Evolutionary conservation across 345 rosid species (phyloP).

Genomic region (Gossypium longicalyx): DNA sequence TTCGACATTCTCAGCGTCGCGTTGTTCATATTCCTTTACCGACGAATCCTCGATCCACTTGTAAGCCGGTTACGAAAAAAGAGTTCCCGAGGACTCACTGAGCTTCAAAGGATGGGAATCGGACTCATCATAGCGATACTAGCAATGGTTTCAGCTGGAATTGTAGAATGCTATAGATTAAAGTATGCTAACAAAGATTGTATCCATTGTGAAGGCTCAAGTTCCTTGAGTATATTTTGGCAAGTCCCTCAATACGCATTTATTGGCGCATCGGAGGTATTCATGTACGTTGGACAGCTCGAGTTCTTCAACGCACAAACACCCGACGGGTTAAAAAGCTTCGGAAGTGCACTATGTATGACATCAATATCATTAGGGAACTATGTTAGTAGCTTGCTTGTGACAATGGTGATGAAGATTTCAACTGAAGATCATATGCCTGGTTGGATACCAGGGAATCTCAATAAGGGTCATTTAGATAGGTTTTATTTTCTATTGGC

Average conservation of each 20-base stretch:
- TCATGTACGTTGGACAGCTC: conserved; percentile 95
- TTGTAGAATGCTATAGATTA: conserved; percentile 76
- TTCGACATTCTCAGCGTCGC: conserved; percentile 97
- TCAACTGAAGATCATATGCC: conserved; percentile 83
- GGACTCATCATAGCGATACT: conserved; percentile 86
- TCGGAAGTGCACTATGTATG: conserved; percentile 94
- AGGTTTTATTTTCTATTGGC: conserved; percentile 91
- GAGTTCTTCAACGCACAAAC: conserved; percentile 97
- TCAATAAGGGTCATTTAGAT: conserved; percentile 92
- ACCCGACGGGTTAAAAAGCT: conserved; percentile 91
- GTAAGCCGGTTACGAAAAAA: conserved; percentile 46
- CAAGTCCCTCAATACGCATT: conserved; percentile 90
- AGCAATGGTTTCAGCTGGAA: conserved; percentile 85
- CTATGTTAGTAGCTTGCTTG: conserved; percentile 94
- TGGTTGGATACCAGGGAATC: conserved; percentile 96
- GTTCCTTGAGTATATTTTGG: conserved; percentile 97
- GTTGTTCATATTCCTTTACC: conserved; percentile 73
- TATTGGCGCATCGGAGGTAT: conserved; percentile 97
- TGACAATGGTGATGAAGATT: conserved; percentile 91
- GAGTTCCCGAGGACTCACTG: conserved; percentile 58
- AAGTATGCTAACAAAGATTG: conserved; percentile 63
- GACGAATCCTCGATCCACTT: conserved; percentile 77
- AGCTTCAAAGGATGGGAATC: conserved; percentile 94
- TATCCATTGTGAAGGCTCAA: conserved; percentile 69
- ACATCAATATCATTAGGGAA: conserved; percentile 94